Conservation (phyloP, 306 rosid genomes). For the Astragalus glycyphyllos region DNA sequence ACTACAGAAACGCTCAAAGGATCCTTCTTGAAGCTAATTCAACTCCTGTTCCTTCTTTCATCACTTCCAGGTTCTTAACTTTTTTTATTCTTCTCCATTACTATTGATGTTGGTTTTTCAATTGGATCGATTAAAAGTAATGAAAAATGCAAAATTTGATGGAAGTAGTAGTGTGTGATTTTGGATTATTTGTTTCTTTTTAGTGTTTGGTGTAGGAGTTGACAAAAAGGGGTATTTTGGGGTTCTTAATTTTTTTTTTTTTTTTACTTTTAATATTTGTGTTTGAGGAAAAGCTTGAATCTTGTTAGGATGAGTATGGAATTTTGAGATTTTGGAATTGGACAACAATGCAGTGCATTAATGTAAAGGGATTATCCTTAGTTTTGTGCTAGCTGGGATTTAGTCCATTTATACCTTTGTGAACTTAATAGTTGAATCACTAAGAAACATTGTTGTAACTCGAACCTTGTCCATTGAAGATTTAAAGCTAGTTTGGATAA, state of each 20-base stretch:
- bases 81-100: neutral
- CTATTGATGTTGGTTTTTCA: constrained; percentile 2
- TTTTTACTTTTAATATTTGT: neutral
- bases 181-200: neutral
- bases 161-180: neutral
- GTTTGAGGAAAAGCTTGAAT: neutral
- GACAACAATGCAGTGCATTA: neutral
- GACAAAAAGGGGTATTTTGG: constrained; percentile 5
- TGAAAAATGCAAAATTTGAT: neutral
- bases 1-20: constrained; percentile 78
- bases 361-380: constrained; percentile 9
- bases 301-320: neutral
- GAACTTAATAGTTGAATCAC: neutral
- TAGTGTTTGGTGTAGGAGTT: neutral
- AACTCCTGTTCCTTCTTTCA: constrained; percentile 74
- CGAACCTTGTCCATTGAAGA: neutral
- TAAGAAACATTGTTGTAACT: neutral
- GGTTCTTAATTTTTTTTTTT: neutral
- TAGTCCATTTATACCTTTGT: neutral
- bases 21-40: constrained; percentile 83
- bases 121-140: neutral
- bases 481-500: neutral
- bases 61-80: constrained; percentile 60
- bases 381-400: constrained; percentile 8
- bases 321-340: neutral